Conservation (phyloP, 805 yeast species). For the Candida nanaspora region DNA sequence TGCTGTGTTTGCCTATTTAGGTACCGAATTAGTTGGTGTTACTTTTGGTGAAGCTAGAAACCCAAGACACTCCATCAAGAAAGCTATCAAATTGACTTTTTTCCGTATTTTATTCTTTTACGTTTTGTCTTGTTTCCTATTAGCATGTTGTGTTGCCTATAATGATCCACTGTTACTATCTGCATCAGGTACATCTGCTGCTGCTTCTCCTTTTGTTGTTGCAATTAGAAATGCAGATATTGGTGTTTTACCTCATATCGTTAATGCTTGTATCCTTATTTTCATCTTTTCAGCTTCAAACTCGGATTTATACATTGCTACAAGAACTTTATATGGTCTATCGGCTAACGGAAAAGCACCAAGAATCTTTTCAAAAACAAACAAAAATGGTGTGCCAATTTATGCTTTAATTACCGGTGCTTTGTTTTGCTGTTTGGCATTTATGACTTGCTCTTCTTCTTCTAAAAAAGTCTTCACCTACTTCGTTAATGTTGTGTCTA, state of each 20-base stretch:
- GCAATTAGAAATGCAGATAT: slow-evolving; percentile 68
- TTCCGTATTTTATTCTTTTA: slow-evolving; percentile 49
- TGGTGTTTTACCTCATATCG: slow-evolving; percentile 59
- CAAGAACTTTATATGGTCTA: slow-evolving; percentile 68
- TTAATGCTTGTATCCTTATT: slow-evolving; percentile 71
- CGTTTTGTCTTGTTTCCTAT: slow-evolving; percentile 41
- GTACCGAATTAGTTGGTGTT: slow-evolving; percentile 44
- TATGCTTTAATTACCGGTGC: slow-evolving; percentile 45
- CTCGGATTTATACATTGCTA: slow-evolving; percentile 70
- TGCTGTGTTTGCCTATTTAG: slow-evolving; percentile 44
- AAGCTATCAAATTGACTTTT: slow-evolving; percentile 45
- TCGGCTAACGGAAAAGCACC: slow-evolving; percentile 75
- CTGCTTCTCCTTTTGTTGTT: slow-evolving; percentile 80
- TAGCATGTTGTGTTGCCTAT: slow-evolving; percentile 53
- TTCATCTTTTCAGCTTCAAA: slow-evolving; percentile 80
- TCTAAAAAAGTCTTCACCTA: slow-evolving; percentile 55
- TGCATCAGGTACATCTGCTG: slow-evolving; percentile 49
- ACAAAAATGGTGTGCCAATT: slow-evolving; percentile 65
- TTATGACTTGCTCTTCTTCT: slow-evolving; percentile 55
- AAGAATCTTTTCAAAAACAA: slow-evolving; percentile 53
- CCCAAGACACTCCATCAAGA: slow-evolving; percentile 44
- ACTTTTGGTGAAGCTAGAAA: slow-evolving; percentile 40
- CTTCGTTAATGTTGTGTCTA: slow-evolving; percentile 71
- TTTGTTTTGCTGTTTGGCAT: slow-evolving; percentile 57
- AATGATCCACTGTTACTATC: slow-evolving; percentile 34